A percentile compares a stretch with the other conserved stretches of the same genome.
phyloP scores from a whole-genome alignment of 441 rosid species.

The Cnidoscolus chayamansa region DNA sequence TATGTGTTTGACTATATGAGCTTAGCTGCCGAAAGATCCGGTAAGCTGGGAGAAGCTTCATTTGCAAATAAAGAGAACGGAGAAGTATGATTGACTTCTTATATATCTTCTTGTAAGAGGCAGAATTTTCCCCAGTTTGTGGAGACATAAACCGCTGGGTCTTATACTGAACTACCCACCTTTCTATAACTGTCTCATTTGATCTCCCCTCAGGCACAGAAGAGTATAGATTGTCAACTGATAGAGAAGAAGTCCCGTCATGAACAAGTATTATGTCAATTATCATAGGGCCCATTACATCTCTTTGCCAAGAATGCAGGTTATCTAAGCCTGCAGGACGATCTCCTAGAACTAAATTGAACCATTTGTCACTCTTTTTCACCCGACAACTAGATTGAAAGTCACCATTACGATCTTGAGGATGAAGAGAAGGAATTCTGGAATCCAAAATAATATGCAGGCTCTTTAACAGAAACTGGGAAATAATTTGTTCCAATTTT shows the following conservation, averaged over 20 bases:
- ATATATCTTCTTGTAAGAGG: constrained; percentile 66
- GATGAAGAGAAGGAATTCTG: constrained; percentile 69
- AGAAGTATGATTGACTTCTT: constrained; percentile 71
- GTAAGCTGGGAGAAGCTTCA: constrained; percentile 79
- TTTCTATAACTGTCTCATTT: constrained; percentile 71
- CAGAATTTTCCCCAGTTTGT: constrained; percentile 41
- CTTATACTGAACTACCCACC: constrained; percentile 84
- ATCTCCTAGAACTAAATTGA: constrained; percentile 76
- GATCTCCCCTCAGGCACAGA: constrained; percentile 27
- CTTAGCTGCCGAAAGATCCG: constrained; percentile 62
- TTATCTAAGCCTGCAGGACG: constrained; percentile 71
- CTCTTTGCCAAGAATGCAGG: constrained; percentile 69
- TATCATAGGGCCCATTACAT: constrained; percentile 68
- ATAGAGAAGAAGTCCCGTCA: constrained; percentile 37
- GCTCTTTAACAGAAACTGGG: constrained; percentile 69
- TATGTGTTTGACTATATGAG: constrained; percentile 53
- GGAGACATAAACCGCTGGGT: constrained; percentile 40
- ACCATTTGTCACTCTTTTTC: constrained; percentile 85
- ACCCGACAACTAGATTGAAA: constrained; percentile 37
- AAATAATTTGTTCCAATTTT: constrained; percentile 66
- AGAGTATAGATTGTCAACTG: constrained; percentile 34
- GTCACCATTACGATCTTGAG: constrained; percentile 35
- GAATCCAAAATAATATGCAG: constrained; percentile 73
- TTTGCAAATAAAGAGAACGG: constrained; percentile 65
- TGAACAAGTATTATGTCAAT: constrained; percentile 71